These are phyloP conservation scores for Nicotiana sylvestris DNA, from an alignment of 257 asterid genomes.

Conservation along the genomic window DNA sequence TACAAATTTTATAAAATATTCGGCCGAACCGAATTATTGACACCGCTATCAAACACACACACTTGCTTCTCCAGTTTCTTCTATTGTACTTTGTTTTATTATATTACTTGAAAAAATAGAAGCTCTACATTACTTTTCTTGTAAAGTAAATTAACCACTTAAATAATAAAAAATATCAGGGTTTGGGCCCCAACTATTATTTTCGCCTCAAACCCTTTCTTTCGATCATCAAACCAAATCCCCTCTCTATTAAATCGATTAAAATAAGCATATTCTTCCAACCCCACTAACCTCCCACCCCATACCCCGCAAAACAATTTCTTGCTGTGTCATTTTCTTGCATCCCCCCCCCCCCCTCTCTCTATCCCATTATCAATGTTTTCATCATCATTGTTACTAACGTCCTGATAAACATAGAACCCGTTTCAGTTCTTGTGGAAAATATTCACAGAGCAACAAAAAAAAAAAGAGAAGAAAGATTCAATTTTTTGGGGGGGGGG, in stretches of 20 bases:
- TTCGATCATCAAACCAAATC: not conserved
- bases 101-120: not conserved
- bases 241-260: not conserved
- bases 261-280: slow-evolving; percentile 1
- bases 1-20: too few species aligned
- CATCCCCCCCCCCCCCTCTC: not conserved
- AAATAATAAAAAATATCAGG: not conserved
- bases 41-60: not conserved
- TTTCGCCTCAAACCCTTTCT: not conserved
- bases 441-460: not conserved
- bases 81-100: not conserved
- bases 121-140: not conserved
- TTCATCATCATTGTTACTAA: slow-evolving; percentile 3
- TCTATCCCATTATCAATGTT: not conserved
- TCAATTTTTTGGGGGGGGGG: not conserved
- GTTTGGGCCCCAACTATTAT: not conserved
- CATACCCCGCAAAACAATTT: not conserved
- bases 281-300: not conserved
- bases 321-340: not conserved
- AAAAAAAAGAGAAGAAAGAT: not conserved
- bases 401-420: not conserved
- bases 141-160: not conserved
- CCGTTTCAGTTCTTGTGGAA: not conserved
- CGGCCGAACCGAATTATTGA: too few species aligned
- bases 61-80: not conserved